Base-by-base conservation (phyloP, 352 stramenopile species). In the Pythium pectinolyticum region DNA sequence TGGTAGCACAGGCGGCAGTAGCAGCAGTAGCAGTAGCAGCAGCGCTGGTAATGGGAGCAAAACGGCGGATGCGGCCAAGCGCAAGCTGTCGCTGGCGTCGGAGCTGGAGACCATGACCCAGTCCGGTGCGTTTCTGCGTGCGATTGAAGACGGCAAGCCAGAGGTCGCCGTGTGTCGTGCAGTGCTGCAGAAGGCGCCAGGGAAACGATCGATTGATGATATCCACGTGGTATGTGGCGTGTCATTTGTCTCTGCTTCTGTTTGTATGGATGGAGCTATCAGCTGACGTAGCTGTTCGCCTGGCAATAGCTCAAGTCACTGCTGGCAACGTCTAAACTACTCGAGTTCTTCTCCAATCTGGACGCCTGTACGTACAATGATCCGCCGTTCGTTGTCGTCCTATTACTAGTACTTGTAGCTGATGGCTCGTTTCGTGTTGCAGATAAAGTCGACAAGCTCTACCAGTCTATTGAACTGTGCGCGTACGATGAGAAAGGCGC, bases 301-400 rank as follows among this genome's bases (percentile, higher is more conserved):
- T 60, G 2, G 3, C 31, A 53, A 25, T 27, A 92, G 84, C 78
- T 93, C 28, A 94, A 94, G 60, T 81, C 84, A 30, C 69, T 92
- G 30, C 78, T 94, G 25, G 71, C 63, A 12, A 77, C 77, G 45
- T 89, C 85, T 48, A 90, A 89, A 46, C 66, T 94, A 30, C 81
- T 90, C 59, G 74, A 90, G 39, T 91, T 92, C 63, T 94, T 91
- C 64, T 77, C 81, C 47, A 89, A 91, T 50, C 66, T 94, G 22
- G 85, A 94, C 52, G 76, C 80, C 40, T 89, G 81, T 92, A 61
- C 41, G 80, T 82, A 17, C 19, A 17, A 3, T 27, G 2, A n/a
- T 30, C 3, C 7, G 5, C 14, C 14, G n/a, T 11, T 17, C 45
- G 15, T 20, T 55, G 8, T 10, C 25, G 20, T 49, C 5, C n/a